Evolutionary conservation across 805 yeast genomes (phyloP), one percentile per base, ranked within the genome.

Genomic region (Candida chilensis): DNA sequence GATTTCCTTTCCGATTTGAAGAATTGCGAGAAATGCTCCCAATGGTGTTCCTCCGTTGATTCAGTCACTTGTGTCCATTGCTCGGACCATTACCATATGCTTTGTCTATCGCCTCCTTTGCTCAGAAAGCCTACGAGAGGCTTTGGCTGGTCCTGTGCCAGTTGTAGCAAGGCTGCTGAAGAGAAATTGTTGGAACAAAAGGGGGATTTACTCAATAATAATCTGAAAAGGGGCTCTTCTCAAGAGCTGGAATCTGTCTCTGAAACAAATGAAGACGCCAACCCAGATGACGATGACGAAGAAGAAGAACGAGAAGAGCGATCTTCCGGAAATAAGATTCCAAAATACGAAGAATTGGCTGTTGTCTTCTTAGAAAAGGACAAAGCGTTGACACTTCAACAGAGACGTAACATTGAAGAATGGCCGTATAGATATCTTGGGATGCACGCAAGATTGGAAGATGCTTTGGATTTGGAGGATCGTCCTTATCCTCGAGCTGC

Each of bases 101-200:
- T 74, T 21, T 88, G 97, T 45, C 67, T 87, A 28, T 84, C 80
- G 36, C 96, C 96, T 1, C 96, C 96, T 1, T 53, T 86, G 24
- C 49, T 71, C 31, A 71, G 72, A 38, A 83, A 83, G 44, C 96
- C 95, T 1, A 77, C 83, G 27, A 59, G 94, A 34, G 95, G 95
- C 1, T 82, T 85, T 47, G 83, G 86, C 6, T 88, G 96, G 96
- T 70, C 85, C 16, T 87, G 96, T 60, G 88, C 84, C 17, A 49
- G 60, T 4, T 87, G 96, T 56, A 65, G 78, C n/a, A 70, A 73
- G 40, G 66, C 60, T 19, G 67, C 70, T 30, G 80, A 76, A 36
- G 50, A 54, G n/a, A 56, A 57, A 36, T 31, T 63, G 36, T 39
- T 39, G 17, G 57, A 46, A 27, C 52, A 50, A 26, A 48, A 61